Base-by-base conservation (phyloP, 148 eudicot genomes). In the Beta vulgaris region DNA sequence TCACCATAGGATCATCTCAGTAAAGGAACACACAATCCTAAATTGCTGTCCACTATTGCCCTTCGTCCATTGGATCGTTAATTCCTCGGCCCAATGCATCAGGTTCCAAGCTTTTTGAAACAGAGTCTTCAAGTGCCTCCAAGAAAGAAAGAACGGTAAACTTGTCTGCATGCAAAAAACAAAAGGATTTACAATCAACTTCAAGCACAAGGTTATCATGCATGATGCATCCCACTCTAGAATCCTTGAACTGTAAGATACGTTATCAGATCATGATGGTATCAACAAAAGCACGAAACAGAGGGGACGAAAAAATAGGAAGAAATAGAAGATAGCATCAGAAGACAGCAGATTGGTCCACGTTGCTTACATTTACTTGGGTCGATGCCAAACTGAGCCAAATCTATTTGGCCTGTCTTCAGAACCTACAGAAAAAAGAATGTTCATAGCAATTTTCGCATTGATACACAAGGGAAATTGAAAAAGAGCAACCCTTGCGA, bases 51-150 rank as follows among this genome's bases (percentile, higher is more conserved):
- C 34, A 72, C 85, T 90, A 93, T 74, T 86, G 82, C 55, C 91
- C 90, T 81, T 93, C 97, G 58, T 93, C 97, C 98, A 93, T 88
- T 5, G 84, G 71, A 73, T 90, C 98, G 53, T 42, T 74, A 18
- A 65, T 81, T 31, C 74, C 89, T 43, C 59, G 82, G 64, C 73
- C 79, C 23, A 87, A 76, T 71, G 71, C 84, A 58, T 75, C 87
- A 2, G 84, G 54, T 64, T 77, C 88, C 21, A 81, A 67, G 37
- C 80, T 75, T 65, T 32, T 80, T 8, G 83, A 40, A 61, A 92
- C 89, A 15, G 99, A 95, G 77, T 95, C 99, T 89, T 95, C 99
- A 43, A 95, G 97, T 16, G 99, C 99, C 85, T 95, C 99, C 60
- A 95, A 88, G 84, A 95, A 95, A 39, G 99, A 95, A 65, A 90